Conservation (phyloP, 192 early-diverging fungal genomes). For the Coemansia sp. region DNA sequence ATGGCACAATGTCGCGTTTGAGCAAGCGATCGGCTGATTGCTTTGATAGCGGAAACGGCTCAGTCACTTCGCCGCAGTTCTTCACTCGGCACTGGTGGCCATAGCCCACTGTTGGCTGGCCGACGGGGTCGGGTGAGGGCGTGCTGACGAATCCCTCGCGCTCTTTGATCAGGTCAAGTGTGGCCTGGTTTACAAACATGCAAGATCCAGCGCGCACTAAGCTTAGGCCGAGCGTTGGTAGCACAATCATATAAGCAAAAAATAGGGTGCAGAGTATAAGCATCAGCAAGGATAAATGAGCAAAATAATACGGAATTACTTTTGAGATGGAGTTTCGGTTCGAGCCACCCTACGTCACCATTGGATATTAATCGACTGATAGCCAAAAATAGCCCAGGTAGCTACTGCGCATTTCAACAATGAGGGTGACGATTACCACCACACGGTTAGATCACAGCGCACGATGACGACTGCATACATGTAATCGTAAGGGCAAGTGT, state of each 20-base stretch:
- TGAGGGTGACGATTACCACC: background rate
- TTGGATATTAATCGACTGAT: background rate
- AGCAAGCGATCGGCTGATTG: constrained; percentile 33
- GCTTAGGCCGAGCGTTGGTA: background rate
- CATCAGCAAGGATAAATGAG: background rate
- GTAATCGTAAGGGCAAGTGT: background rate
- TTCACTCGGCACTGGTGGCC: constrained; percentile 41
- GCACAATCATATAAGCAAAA: background rate
- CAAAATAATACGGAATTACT: no score
- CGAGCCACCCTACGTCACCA: background rate
- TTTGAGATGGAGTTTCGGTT: background rate
- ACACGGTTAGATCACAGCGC: background rate
- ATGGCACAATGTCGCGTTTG: constrained; percentile 24
- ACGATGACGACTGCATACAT: background rate
- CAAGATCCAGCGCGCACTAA: background rate
- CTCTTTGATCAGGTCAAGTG: constrained; percentile 35
- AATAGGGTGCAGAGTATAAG: background rate
- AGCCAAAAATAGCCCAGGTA: background rate
- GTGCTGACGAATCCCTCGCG: constrained; percentile 41
- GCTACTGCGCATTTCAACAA: background rate
- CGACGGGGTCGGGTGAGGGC: constrained; percentile 42
- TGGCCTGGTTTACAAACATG: constrained; percentile 12
- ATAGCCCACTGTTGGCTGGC: constrained; percentile 48
- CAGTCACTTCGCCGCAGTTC: constrained; percentile 23
- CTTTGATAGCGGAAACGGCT: constrained; percentile 17